Evolutionary conservation across 257 asterid genomes (phyloP).

Genomic region (Jacaranda mimosifolia): DNA sequence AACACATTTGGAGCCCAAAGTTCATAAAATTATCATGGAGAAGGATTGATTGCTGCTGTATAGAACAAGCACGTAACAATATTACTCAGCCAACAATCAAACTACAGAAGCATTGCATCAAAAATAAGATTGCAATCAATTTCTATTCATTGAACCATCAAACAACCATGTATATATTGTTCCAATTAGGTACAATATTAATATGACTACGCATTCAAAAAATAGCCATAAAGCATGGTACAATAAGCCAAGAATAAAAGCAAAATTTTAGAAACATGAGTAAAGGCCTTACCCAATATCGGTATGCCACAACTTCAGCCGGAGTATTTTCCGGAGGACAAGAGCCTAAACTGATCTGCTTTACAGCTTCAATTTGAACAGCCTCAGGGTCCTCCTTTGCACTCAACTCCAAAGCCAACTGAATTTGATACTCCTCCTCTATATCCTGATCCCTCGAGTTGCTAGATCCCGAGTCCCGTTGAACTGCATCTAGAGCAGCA

Average conservation of each 20-base stretch:
- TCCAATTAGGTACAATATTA: not conserved
- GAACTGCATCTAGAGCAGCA: constrained; percentile 69
- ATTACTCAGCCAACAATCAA: constrained; percentile 8
- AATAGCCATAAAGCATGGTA: not conserved
- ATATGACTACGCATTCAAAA: not conserved
- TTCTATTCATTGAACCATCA: too few species aligned
- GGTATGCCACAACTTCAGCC: constrained; percentile 85
- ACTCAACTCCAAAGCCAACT: constrained; percentile 90
- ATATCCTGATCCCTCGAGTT: constrained; percentile 82
- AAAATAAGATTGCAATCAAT: too few species aligned
- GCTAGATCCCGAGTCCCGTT: constrained; percentile 66
- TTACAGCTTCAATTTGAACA: constrained; percentile 97
- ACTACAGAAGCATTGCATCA: not conserved
- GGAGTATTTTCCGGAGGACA: constrained; percentile 75
- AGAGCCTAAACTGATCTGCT: constrained; percentile 95
- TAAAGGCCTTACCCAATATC: constrained; percentile 80
- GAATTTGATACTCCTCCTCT: constrained; percentile 96
- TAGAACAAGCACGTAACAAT: too few species aligned
- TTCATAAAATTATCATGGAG: too few species aligned
- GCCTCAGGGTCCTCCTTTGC: constrained; percentile 99
- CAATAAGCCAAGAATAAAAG: not conserved
- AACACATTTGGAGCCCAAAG: too few species aligned
- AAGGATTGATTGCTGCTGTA: too few species aligned
- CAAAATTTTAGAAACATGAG: not conserved
- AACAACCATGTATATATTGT: not conserved